phyloP scores from a whole-genome alignment of 1,284 basidiomycete genomes.

The Cryptococcus jaspeensis region DNA sequence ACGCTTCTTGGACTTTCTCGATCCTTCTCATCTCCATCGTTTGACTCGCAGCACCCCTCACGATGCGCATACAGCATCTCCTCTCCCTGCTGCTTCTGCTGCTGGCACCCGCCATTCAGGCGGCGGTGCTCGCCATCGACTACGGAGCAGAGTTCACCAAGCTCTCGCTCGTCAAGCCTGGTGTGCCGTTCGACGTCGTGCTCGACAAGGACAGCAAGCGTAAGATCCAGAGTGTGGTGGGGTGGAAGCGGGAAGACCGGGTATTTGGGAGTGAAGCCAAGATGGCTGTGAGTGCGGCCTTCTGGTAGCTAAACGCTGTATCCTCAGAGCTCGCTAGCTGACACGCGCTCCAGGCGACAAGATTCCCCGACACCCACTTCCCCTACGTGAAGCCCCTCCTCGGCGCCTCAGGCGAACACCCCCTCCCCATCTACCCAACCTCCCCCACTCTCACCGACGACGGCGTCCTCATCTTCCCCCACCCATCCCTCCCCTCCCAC shows the following conservation, averaged over 20 bases:
- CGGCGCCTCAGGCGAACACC: slow-evolving; percentile 51
- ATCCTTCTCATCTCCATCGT: neutral
- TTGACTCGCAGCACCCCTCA: neutral
- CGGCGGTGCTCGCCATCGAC: slow-evolving; percentile 80
- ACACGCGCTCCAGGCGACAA: slow-evolving; percentile 64
- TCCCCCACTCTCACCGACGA: slow-evolving; percentile 45
- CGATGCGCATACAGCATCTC: slow-evolving; percentile 24
- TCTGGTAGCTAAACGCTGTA: too few species aligned
- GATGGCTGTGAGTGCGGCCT: slow-evolving; percentile 67
- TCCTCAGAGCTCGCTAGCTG: neutral
- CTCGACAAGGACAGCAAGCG: slow-evolving; percentile 95
- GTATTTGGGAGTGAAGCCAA: slow-evolving; percentile 85
- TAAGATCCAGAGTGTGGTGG: slow-evolving; percentile 86
- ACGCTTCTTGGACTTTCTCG: neutral
- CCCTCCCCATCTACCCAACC: slow-evolving; percentile 57
- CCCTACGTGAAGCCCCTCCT: slow-evolving; percentile 84
- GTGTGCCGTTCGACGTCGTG: slow-evolving; percentile 92
- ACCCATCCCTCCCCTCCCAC: slow-evolving; percentile 66
- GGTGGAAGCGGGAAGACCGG: slow-evolving; percentile 82
- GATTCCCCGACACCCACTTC: slow-evolving; percentile 86
- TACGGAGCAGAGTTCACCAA: slow-evolving; percentile 96
- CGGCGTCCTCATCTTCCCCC: slow-evolving; percentile 63
- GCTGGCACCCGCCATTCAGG: slow-evolving; percentile 41
- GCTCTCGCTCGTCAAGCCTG: slow-evolving; percentile 93
- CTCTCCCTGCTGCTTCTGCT: slow-evolving; percentile 35